Percentiles rank a stretch among this genome's conserved stretches.
Evolutionary conservation across 2,329 filamentous ascomycete species (phyloP).

Genomic region (Lachnellula subtilissima): DNA sequence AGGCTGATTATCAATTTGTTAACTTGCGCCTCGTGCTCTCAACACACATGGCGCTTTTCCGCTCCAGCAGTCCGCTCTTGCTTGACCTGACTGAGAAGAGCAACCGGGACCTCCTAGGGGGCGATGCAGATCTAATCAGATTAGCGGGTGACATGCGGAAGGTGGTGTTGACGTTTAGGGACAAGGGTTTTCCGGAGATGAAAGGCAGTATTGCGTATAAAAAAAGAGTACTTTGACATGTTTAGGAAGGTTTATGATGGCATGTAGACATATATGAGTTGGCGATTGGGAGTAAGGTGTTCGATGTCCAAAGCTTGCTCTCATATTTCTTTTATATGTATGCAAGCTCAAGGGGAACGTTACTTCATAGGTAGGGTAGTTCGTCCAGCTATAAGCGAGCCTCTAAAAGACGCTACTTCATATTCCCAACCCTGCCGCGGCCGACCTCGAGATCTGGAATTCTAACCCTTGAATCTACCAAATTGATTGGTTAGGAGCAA

Average conservation of each 20-base stretch:
- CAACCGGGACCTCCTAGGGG: slow-evolving; percentile 20
- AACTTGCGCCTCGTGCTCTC: slow-evolving; percentile 21
- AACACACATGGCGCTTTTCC: slow-evolving; percentile 24
- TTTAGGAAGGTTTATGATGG: slow-evolving; percentile 21
- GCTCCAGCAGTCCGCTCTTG: slow-evolving; percentile 23
- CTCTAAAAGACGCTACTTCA: too few relatives aligned
- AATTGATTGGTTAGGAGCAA: too few relatives aligned
- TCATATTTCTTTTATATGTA: too few relatives aligned
- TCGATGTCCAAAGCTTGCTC: too few relatives aligned
- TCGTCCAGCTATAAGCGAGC: too few relatives aligned
- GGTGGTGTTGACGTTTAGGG: slow-evolving; percentile 20
- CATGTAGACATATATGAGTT: neutral
- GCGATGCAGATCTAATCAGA: slow-evolving; percentile 17
- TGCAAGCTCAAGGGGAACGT: too few relatives aligned
- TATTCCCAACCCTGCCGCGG: too few relatives aligned
- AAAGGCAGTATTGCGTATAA: slow-evolving; percentile 24
- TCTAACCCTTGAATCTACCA: too few relatives aligned
- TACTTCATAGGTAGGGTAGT: too few relatives aligned
- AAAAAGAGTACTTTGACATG: slow-evolving; percentile 22
- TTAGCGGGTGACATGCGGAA: slow-evolving; percentile 20
- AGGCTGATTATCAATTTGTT: slow-evolving; percentile 20
- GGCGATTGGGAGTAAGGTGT: neutral
- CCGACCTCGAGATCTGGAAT: too few relatives aligned
- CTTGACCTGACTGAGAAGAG: slow-evolving; percentile 22
- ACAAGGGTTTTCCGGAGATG: slow-evolving; percentile 22